Percentiles rank a stretch among this genome's conserved stretches.
Evolutionary conservation across 192 early-diverging fungal genomes (phyloP).

Genomic region (Coemansia reversa): DNA sequence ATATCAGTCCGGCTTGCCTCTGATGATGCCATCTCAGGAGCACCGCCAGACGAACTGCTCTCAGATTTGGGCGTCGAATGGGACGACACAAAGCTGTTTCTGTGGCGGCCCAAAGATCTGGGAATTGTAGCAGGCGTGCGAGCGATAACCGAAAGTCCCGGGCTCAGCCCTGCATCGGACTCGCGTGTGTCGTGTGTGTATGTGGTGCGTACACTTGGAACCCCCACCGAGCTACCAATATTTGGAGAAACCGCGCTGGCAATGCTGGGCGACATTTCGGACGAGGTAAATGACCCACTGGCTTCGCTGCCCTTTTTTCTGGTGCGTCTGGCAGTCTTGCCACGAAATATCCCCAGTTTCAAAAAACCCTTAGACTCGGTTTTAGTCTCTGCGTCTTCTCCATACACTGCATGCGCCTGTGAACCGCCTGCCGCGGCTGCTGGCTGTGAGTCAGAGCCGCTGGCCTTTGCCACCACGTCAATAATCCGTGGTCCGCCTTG

Average conservation of each 20-base stretch:
- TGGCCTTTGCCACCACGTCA: conserved; percentile 12
- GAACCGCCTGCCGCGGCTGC: neutral
- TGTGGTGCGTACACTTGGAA: conserved; percentile 22
- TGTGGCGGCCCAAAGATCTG: conserved; percentile 5
- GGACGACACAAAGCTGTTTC: conserved; percentile 27
- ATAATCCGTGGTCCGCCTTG: conserved; percentile 15
- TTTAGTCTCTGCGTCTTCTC: conserved; percentile 12
- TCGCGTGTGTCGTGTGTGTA: conserved; percentile 12
- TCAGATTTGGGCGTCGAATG: conserved; percentile 4
- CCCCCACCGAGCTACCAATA: conserved; percentile 1
- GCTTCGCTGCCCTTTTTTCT: conserved; percentile 24
- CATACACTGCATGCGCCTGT: neutral
- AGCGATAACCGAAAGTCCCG: neutral
- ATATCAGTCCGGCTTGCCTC: neutral
- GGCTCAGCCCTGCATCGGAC: neutral
- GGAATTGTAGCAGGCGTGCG: conserved; percentile 4
- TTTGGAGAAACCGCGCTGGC: conserved; percentile 4
- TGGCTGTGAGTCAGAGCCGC: neutral
- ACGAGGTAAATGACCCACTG: conserved; percentile 15
- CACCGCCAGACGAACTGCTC: neutral
- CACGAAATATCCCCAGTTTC: conserved; percentile 38
- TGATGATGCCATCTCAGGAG: neutral
- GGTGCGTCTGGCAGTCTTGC: conserved; percentile 21
- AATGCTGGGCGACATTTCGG: conserved; percentile 11
- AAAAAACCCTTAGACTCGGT: conserved; percentile 24